Percentiles rank a stretch among this genome's conserved stretches.
Evolutionary conservation across 2,329 filamentous ascomycete genomes (phyloP).

Genomic region (Arthroderma sp.): DNA sequence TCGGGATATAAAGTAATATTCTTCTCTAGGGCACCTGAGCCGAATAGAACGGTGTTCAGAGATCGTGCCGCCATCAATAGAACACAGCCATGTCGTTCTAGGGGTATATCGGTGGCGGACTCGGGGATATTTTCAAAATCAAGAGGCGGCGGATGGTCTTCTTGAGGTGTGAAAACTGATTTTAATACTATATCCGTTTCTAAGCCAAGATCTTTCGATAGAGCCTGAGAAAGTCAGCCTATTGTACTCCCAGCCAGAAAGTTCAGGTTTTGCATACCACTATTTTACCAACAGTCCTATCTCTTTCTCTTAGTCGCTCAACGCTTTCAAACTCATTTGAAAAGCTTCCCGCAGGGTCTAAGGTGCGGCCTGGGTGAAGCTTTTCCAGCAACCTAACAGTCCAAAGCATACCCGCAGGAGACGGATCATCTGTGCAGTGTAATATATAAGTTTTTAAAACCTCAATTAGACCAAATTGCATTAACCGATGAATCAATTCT

Average conservation of each 20-base stretch:
- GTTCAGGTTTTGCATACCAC: conserved; percentile 23
- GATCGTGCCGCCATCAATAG: conserved; percentile 41
- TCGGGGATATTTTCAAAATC: conserved; percentile 44
- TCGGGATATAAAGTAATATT: conserved; percentile 40
- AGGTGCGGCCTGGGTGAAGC: conserved; percentile 38
- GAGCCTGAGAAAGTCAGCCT: conserved; percentile 20
- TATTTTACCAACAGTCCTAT: conserved; percentile 45
- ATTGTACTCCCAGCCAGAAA: conserved; percentile 2
- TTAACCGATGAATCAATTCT: conserved; percentile 38
- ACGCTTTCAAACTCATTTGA: conserved; percentile 38
- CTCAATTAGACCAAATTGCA: conserved; percentile 52
- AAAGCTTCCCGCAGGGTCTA: conserved; percentile 29
- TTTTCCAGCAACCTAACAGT: conserved; percentile 43
- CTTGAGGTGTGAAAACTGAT: conserved; percentile 28
- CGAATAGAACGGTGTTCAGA: conserved; percentile 37
- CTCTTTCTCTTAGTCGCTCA: conserved; percentile 37
- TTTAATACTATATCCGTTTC: conserved; percentile 35
- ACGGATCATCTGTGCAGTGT: conserved; percentile 20
- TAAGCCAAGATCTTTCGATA: conserved; percentile 43
- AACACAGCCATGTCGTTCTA: conserved; percentile 43
- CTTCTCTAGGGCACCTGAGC: conserved; percentile 24
- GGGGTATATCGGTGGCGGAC: conserved; percentile 39
- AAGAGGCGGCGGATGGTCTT: conserved; percentile 28
- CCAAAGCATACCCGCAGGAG: conserved; percentile 30
- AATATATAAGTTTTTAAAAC: conserved; percentile 48